Conservation (phyloP, 1,139 yeast genomes). For the Debaryomyces subglobosus region DNA sequence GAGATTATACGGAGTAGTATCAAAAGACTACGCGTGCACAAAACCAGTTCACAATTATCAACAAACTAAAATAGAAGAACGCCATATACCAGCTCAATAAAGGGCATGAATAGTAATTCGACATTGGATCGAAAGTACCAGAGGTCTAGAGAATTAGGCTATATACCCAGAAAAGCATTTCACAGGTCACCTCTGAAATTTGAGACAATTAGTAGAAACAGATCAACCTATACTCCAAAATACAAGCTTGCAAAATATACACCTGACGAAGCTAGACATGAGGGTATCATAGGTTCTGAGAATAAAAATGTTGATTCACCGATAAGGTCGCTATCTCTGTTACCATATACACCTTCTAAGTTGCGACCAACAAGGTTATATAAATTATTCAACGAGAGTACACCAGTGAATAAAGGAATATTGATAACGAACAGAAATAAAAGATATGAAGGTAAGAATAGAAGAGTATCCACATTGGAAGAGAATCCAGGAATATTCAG, state of each 20-base stretch:
- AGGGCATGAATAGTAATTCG: neutral
- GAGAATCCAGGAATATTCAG: conserved; percentile 17
- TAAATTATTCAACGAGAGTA: conserved; percentile 13
- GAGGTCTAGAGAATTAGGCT: conserved; percentile 10
- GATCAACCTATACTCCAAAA: conserved; percentile 2
- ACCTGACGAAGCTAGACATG: neutral
- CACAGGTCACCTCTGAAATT: conserved; percentile 6
- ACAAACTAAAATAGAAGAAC: neutral
- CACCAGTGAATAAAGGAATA: conserved; percentile 8
- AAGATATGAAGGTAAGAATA: neutral
- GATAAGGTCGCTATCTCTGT: conserved; percentile 14
- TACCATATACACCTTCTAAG: conserved; percentile 11
- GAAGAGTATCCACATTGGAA: neutral
- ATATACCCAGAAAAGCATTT: conserved; percentile 5
- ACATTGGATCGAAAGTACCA: conserved; percentile 12
- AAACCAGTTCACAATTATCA: neutral
- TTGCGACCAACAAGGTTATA: conserved; percentile 16
- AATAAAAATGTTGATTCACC: conserved; percentile 14
- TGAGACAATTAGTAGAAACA: conserved; percentile 1
- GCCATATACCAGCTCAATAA: neutral
- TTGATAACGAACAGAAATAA: conserved; percentile 1
- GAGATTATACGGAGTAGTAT: neutral
- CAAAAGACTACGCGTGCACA: neutral
- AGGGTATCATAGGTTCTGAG: neutral
- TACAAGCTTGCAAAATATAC: neutral